phyloP scores from a whole-genome alignment of 495 filamentous ascomycete genomes.

The Articulospora tetracladia region DNA sequence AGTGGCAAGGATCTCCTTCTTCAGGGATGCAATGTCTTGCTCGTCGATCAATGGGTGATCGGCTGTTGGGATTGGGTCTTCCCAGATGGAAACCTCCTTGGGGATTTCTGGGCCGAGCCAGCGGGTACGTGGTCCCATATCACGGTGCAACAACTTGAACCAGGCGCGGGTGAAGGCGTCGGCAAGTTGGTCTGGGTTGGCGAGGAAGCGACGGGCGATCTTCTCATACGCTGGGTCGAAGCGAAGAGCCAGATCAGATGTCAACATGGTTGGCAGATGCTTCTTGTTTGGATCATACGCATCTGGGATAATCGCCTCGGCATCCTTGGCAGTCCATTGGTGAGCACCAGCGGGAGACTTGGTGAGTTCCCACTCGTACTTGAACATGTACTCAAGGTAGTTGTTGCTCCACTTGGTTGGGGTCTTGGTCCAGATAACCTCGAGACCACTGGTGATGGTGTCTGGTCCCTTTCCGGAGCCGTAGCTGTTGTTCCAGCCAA shows the following conservation, averaged over 20 bases:
- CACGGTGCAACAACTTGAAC: constrained; percentile 77
- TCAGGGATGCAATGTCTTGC: constrained; percentile 54
- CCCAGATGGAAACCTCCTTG: constrained; percentile 57
- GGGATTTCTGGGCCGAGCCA: constrained; percentile 70
- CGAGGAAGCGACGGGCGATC: constrained; percentile 63
- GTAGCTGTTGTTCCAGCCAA: constrained; percentile 62
- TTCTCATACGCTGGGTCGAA: constrained; percentile 68
- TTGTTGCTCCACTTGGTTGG: constrained; percentile 65
- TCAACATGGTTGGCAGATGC: constrained; percentile 65
- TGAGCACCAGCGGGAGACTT: constrained; percentile 71
- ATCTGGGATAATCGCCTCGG: constrained; percentile 61
- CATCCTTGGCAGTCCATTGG: constrained; percentile 69
- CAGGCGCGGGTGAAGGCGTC: constrained; percentile 65
- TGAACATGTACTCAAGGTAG: constrained; percentile 69
- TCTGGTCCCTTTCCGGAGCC: constrained; percentile 57
- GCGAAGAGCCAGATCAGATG: constrained; percentile 65
- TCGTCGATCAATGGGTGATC: constrained; percentile 53
- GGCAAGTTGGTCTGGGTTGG: constrained; percentile 59
- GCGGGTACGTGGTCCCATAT: constrained; percentile 63
- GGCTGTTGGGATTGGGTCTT: constrained; percentile 57
- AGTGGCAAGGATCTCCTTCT: constrained; percentile 58
- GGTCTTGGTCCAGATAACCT: constrained; percentile 70
- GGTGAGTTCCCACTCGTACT: constrained; percentile 71
- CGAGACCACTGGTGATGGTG: constrained; percentile 68
- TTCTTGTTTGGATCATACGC: constrained; percentile 61